Evolutionary conservation across 805 yeast species (phyloP), one percentile per base, ranked within the genome.

Genomic region (Monosporozyma aerobia): DNA sequence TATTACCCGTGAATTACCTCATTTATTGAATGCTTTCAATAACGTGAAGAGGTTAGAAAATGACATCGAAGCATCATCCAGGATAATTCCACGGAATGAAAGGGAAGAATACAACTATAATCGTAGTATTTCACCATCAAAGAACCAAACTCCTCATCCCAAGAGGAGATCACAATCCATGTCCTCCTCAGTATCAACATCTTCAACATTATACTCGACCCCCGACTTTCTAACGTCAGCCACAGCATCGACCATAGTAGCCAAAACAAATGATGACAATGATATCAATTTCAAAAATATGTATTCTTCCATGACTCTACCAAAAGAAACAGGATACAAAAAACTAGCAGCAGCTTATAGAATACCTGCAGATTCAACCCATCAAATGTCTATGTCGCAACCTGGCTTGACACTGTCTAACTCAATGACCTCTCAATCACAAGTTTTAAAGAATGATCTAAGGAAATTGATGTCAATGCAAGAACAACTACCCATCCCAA

Each of bases 21-120:
- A 76, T 54, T 66, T 85, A 60, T 72, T 84, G 76, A 73, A 79
- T 23, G 90, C 88, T 16, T 85, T 84, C 61, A 77, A 80, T 62
- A 79, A 80, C 54, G 85, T 84, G 2, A 79, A 75, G 56, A 77
- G 74, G 39, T 68, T 80, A 14, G 85, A 81, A 53, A 39, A 39
- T 39, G 43, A 39, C 8, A 77, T 77, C 56, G 87, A 81, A 52
- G 57, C 75, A 13, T 62, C 59, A 49, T n/a, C 43, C n/a, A 66
- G 30, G 25, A 19, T 45, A 3, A 32, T 45, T 10, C 25, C 16
- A 39, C 43, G 25, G 3, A 8, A 8, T 39, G 43, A 39, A 6
- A 39, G 19, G 25, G 32, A 30, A 19, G 40, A 46, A n/a, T 46
- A 29, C 5, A 30, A 33, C 10, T 40, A 30, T 11, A 23, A 25